Percentiles rank a stretch among this genome's conserved stretches.
These are phyloP conservation scores for Volvox carteri DNA, from an alignment of 163 green algal species.

Conservation along the genomic window DNA sequence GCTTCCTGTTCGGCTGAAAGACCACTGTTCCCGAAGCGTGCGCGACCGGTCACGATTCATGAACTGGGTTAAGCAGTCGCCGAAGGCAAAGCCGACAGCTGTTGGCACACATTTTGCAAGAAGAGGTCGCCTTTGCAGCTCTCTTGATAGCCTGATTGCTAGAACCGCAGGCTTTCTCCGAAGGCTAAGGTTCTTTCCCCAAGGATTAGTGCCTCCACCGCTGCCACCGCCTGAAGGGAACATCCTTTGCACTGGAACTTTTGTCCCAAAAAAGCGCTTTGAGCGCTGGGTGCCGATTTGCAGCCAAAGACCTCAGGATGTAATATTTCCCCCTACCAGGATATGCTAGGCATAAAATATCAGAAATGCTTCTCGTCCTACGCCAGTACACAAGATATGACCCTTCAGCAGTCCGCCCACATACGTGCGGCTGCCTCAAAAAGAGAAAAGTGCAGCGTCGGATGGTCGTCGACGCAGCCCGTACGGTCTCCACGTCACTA, in stretches of 20 bases:
- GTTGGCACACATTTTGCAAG: conserved; percentile 59
- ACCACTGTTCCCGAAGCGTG: conserved; percentile 16
- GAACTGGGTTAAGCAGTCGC: conserved; percentile 49
- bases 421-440: background rate
- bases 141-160: conserved; percentile 17
- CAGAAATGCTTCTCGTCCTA: too few species aligned
- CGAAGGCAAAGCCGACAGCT: conserved; percentile 55
- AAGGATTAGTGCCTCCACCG: background rate
- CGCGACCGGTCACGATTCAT: conserved; percentile 48
- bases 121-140: conserved; percentile 40
- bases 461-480: background rate
- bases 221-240: conserved; percentile 7
- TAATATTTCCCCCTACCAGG: too few species aligned
- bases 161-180: conserved; percentile 33
- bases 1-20: conserved; percentile 12
- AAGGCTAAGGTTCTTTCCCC: conserved; percentile 39
- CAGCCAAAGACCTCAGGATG: too few species aligned
- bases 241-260: background rate
- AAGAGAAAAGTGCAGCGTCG: conserved; percentile 6
- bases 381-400: too few species aligned
- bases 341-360: too few species aligned
- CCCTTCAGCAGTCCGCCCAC: too few species aligned
- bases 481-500: background rate
- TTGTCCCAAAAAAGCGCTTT: background rate
- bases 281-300: background rate